phyloP scores from a whole-genome alignment of 1,139 yeast species.

The Pichia sp. region DNA sequence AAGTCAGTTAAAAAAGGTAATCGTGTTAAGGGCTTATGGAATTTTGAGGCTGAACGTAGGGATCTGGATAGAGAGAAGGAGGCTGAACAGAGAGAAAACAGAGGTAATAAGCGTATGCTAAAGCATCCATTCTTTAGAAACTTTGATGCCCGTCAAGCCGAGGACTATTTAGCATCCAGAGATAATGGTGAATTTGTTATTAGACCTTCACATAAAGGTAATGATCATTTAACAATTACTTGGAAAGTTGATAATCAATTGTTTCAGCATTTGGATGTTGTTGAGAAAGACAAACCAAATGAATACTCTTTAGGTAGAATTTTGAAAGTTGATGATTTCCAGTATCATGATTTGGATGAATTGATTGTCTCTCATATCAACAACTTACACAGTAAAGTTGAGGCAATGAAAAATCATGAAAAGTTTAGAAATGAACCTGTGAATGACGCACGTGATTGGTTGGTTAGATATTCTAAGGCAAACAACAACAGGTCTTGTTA shows the following conservation, averaged over 20 bases:
- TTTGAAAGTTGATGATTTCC: constrained; percentile 56
- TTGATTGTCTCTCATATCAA: constrained; percentile 83
- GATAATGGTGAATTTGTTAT: constrained; percentile 89
- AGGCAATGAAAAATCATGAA: constrained; percentile 78
- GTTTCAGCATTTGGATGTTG: constrained; percentile 85
- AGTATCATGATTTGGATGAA: constrained; percentile 86
- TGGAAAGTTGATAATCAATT: constrained; percentile 93
- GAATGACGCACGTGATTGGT: constrained; percentile 78
- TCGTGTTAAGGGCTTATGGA: constrained; percentile 71
- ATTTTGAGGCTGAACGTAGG: constrained; percentile 62
- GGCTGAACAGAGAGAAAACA: constrained; percentile 42
- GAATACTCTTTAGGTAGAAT: constrained; percentile 58
- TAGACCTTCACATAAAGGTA: constrained; percentile 89
- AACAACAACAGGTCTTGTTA: constrained; percentile 88
- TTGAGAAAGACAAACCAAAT: constrained; percentile 61
- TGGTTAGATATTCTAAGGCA: constrained; percentile 83
- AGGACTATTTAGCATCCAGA: constrained; percentile 82
- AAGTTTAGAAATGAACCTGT: constrained; percentile 82
- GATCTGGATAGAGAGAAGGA: constrained; percentile 41
- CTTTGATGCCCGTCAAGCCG: constrained; percentile 82
- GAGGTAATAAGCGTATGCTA: constrained; percentile 52
- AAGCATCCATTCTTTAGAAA: constrained; percentile 90
- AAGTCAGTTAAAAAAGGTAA: constrained; percentile 38
- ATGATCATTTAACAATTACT: constrained; percentile 81
- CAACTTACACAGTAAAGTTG: constrained; percentile 76